Percentiles rank a stretch among this genome's conserved stretches.
phyloP scores from a whole-genome alignment of 768 basidiomycete genomes.

The Termitomyces sp. region DNA sequence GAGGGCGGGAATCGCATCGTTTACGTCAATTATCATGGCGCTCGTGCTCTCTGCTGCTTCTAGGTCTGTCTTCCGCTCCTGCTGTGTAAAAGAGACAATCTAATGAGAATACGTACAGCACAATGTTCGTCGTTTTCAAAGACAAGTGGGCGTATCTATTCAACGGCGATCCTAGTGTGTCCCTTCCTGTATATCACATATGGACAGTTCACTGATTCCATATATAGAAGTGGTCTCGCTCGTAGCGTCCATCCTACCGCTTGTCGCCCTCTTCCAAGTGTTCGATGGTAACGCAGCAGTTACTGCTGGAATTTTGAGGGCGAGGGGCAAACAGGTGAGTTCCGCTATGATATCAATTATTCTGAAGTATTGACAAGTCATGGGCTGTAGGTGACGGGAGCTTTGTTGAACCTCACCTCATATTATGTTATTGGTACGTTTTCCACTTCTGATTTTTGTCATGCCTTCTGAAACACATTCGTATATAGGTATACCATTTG shows the following conservation, averaged over 20 bases:
- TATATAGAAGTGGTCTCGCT: constrained; percentile 45
- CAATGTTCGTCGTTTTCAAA: constrained; percentile 59
- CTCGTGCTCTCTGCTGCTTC: constrained; percentile 55
- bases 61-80: constrained; percentile 35
- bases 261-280: constrained; percentile 78
- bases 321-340: constrained; percentile 68
- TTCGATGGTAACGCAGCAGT: constrained; percentile 75
- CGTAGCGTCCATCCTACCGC: constrained; percentile 67
- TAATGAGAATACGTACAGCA: constrained; percentile 24
- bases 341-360: not conserved
- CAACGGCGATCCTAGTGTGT: constrained; percentile 56
- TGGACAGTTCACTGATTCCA: not conserved
- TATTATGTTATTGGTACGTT: constrained; percentile 70
- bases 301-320: constrained; percentile 73
- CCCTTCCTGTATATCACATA: not conserved
- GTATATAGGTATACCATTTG: constrained; percentile 68
- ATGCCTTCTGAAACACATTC: not conserved
- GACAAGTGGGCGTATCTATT: constrained; percentile 70
- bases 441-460: not conserved
- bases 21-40: constrained; percentile 60
- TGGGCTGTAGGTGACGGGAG: constrained; percentile 39
- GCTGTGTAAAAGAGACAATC: not conserved
- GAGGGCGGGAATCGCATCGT: constrained; percentile 67
- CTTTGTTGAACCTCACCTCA: constrained; percentile 72
- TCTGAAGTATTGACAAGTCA: not conserved